A percentile compares a stretch with the other conserved stretches of the same genome.
These are phyloP conservation scores for Marchantia paleacea DNA, from an alignment of 225 moss, liverwort and hornwort genomes.

Conservation along the genomic window DNA sequence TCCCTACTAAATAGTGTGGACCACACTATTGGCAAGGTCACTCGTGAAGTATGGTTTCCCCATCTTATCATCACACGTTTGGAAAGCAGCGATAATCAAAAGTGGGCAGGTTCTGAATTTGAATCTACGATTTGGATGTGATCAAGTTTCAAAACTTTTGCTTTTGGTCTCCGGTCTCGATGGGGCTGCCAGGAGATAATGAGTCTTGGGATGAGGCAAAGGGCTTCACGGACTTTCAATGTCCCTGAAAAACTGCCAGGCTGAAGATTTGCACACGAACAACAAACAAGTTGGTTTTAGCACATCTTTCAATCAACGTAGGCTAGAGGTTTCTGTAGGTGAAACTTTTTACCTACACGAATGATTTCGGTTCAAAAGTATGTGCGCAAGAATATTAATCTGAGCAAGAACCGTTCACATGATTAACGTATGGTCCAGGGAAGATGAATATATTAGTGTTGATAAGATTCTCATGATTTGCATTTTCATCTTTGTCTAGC, in stretches of 20 bases:
- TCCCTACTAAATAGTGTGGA: neutral
- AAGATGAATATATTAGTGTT: too few relatives aligned
- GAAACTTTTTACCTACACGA: neutral
- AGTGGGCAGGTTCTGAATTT: neutral
- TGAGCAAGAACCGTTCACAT: too few relatives aligned
- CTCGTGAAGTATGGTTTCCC: neutral
- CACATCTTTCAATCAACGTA: neutral
- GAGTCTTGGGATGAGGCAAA: neutral
- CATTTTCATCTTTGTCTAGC: too few relatives aligned
- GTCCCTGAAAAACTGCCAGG: neutral
- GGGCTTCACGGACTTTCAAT: neutral
- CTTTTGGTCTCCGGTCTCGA: conserved; percentile 2
- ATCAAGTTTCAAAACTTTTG: neutral
- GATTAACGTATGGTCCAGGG: too few relatives aligned
- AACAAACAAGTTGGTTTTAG: neutral
- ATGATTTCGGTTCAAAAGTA: neutral
- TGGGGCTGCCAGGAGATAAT: conserved; percentile 5
- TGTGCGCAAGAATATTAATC: too few relatives aligned
- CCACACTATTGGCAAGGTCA: neutral
- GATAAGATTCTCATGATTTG: too few relatives aligned
- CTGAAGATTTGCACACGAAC: neutral
- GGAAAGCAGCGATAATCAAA: neutral
- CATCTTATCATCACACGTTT: too few relatives aligned
- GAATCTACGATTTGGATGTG: neutral
- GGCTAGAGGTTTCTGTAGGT: neutral